Conservation (phyloP, 495 filamentous ascomycete genomes). For the Hypoxylon crocopeplum region DNA sequence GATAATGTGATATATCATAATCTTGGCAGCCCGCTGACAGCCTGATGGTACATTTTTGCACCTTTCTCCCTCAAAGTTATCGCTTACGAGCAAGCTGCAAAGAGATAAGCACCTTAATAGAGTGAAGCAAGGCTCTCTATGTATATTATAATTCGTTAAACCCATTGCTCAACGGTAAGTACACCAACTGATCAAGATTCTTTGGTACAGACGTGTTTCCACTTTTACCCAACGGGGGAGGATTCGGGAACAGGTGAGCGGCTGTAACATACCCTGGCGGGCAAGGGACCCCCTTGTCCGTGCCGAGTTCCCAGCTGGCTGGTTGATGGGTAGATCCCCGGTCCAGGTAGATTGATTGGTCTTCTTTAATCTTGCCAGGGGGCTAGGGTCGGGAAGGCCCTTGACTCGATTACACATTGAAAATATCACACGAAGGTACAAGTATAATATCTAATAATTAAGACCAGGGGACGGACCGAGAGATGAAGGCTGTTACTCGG, state of each 20-base stretch:
- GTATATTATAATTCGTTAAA: too few species aligned
- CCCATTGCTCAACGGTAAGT: background rate
- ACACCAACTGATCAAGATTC: too few species aligned
- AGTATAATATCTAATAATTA: slow-evolving; percentile 1
- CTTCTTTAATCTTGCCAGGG: slow-evolving; percentile 16
- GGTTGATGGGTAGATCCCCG: slow-evolving; percentile 41
- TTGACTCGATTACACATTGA: slow-evolving; percentile 8
- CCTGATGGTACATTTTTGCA: background rate
- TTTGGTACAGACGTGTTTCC: background rate
- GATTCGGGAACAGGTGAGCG: slow-evolving; percentile 17
- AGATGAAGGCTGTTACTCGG: background rate
- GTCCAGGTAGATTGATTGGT: slow-evolving; percentile 30
- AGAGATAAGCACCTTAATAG: background rate
- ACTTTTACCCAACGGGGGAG: slow-evolving; percentile 21
- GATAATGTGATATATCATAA: slow-evolving; percentile 24
- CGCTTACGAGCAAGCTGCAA: background rate
- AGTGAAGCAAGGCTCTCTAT: too few species aligned
- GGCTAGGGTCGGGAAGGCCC: slow-evolving; percentile 3
- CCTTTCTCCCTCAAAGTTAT: too few species aligned
- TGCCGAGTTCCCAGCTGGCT: slow-evolving; percentile 41
- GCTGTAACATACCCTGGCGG: slow-evolving; percentile 21
- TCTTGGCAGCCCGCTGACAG: slow-evolving; percentile 11
- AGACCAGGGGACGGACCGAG: slow-evolving; percentile 8
- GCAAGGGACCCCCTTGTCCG: slow-evolving; percentile 14
- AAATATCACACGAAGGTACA: background rate